phyloP scores from a whole-genome alignment of 73 alveolate genomes.

The Paramecium octaurelia region DNA sequence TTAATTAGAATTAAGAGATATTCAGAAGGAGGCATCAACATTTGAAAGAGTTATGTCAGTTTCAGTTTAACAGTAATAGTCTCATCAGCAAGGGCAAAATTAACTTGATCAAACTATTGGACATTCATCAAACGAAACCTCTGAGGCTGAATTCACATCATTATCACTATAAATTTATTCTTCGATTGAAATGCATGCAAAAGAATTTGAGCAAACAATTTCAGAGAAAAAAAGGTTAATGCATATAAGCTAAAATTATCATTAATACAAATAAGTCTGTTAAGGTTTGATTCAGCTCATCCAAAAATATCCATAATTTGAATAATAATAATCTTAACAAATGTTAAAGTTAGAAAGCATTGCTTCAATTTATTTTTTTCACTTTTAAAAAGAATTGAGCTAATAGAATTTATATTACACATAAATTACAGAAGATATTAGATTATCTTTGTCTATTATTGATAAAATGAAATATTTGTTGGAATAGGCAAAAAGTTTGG shows the following conservation, averaged over 20 bases:
- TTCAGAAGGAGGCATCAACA: not conserved
- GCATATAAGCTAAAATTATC: not conserved
- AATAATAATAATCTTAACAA: not conserved
- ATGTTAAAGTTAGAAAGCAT: not conserved
- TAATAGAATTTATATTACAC: not conserved
- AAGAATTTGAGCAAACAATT: not conserved
- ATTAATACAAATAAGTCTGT: slow-evolving; percentile 20
- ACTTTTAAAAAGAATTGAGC: not conserved
- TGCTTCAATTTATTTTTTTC: not conserved
- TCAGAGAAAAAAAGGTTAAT: slow-evolving; percentile 14
- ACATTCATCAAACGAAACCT: not conserved
- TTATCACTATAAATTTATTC: not conserved
- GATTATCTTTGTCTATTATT: not conserved
- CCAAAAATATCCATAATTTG: not conserved
- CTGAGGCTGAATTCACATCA: not conserved
- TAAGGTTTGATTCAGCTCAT: not conserved
- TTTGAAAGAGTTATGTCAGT: not conserved
- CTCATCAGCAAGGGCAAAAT: not conserved
- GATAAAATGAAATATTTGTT: slow-evolving; percentile 19
- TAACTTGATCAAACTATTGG: not conserved
- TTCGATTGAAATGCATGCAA: not conserved
- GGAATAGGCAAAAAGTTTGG: not conserved
- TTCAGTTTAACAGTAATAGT: not conserved
- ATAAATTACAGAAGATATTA: not conserved
- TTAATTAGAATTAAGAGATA: not conserved